Evolutionary conservation across 73 alveolate species (phyloP).

Genomic region (Uronychia binucleata): DNA sequence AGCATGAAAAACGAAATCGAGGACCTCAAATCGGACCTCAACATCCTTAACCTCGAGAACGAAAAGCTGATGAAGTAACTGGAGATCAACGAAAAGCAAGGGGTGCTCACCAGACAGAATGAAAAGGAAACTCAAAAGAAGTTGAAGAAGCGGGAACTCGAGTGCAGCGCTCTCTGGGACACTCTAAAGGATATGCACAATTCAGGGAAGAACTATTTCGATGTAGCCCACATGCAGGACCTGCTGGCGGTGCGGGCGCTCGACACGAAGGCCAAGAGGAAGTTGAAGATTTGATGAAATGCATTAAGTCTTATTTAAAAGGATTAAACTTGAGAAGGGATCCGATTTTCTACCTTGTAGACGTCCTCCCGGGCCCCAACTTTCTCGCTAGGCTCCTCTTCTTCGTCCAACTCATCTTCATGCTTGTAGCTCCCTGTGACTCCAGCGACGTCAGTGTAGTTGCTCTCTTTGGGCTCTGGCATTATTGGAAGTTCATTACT

Average conservation of each 20-base stretch:
- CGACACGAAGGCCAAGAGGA: constrained; percentile 50
- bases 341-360: not conserved
- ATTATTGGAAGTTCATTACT: no score
- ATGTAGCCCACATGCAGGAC: constrained; percentile 34
- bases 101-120: not conserved
- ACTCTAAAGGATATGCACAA: constrained; percentile 42
- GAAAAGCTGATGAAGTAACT: constrained; percentile 29
- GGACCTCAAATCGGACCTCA: constrained; percentile 23
- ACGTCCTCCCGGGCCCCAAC: not conserved
- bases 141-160: constrained; percentile 45
- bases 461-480: not conserved
- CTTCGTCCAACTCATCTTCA: not conserved
- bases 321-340: not conserved
- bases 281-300: constrained; percentile 24
- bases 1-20: constrained; percentile 43
- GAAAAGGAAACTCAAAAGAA: constrained; percentile 38
- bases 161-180: constrained; percentile 48
- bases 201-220: constrained; percentile 18
- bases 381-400: not conserved
- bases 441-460: not conserved
- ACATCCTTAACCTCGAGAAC: constrained; percentile 9
- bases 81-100: constrained; percentile 10
- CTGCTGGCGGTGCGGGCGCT: constrained; percentile 41
- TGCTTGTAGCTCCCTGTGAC: not conserved
- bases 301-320: no score